Evolutionary conservation across 768 basidiomycete species (phyloP).

Genomic region (Termitomyces sp.): DNA sequence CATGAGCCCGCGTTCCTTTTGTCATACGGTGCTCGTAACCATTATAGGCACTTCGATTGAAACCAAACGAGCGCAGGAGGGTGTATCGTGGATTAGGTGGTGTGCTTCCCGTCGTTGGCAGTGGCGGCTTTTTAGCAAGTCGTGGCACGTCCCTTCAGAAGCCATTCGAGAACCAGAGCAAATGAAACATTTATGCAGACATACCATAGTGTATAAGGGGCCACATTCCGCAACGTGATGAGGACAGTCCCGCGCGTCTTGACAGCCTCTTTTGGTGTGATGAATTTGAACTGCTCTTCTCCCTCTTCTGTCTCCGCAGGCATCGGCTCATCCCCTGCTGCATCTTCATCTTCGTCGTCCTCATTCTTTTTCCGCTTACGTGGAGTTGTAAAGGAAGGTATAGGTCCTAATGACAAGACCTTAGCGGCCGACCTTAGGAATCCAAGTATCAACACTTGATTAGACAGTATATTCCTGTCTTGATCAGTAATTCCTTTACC

Average conservation of each 20-base stretch:
- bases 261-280: constrained; percentile 12
- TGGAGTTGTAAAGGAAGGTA: constrained; percentile 38
- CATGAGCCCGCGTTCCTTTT: constrained; percentile 74
- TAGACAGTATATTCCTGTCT: constrained; percentile 87
- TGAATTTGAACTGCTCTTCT: constrained; percentile 15
- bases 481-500: constrained; percentile 91
- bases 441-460: constrained; percentile 78
- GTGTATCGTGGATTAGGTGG: constrained; percentile 64
- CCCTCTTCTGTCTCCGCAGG: constrained; percentile 26
- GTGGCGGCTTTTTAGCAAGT: constrained; percentile 72
- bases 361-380: constrained; percentile 44
- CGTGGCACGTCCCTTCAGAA: constrained; percentile 66
- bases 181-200: constrained; percentile 13
- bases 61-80: constrained; percentile 76
- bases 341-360: constrained; percentile 46
- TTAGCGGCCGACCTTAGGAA: constrained; percentile 75
- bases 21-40: constrained; percentile 96
- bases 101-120: constrained; percentile 39
- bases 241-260: constrained; percentile 68
- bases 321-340: constrained; percentile 21
- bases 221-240: constrained; percentile 81
- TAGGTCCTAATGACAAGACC: constrained; percentile 54
- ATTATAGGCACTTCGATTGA: constrained; percentile 65
- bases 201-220: constrained; percentile 87
- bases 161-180: neutral